Conservation (phyloP, 345 rosid species). For the Acer yangbiense region DNA sequence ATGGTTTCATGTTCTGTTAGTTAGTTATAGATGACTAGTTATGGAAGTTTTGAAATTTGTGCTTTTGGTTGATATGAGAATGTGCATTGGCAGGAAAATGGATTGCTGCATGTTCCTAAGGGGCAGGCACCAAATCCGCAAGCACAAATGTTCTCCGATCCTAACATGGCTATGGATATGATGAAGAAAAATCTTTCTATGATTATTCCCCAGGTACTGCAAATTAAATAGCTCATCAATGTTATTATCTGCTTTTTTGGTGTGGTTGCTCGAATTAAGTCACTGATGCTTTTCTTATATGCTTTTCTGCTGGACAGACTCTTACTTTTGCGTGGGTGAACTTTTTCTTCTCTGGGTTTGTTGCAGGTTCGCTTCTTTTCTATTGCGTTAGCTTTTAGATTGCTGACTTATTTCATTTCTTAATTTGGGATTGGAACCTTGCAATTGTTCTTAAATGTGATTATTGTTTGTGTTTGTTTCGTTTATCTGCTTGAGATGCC, state of each 20-base stretch:
- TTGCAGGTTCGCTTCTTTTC: conserved; percentile 65
- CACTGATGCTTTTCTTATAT: conserved; percentile 22
- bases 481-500: neutral
- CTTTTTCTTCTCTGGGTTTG: conserved; percentile 99
- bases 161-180: conserved; percentile 99
- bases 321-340: conserved; percentile 99
- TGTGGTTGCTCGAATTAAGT: conserved; percentile 8
- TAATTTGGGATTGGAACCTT: neutral
- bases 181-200: conserved; percentile 99
- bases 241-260: neutral
- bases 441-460: neutral
- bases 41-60: neutral
- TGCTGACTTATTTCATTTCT: neutral
- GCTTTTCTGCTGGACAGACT: conserved; percentile 56
- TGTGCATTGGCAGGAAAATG: conserved; percentile 69
- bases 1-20: neutral
- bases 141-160: conserved; percentile 99
- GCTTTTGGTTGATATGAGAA: neutral
- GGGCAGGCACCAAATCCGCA: conserved; percentile 82
- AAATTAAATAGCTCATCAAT: neutral
- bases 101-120: conserved; percentile 82
- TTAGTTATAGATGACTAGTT: neutral
- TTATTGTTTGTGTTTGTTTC: neutral
- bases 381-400: neutral
- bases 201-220: conserved; percentile 93